Evolutionary conservation across 2,329 filamentous ascomycete species (phyloP).

Genomic region (Aspergillus hiratsukae): DNA sequence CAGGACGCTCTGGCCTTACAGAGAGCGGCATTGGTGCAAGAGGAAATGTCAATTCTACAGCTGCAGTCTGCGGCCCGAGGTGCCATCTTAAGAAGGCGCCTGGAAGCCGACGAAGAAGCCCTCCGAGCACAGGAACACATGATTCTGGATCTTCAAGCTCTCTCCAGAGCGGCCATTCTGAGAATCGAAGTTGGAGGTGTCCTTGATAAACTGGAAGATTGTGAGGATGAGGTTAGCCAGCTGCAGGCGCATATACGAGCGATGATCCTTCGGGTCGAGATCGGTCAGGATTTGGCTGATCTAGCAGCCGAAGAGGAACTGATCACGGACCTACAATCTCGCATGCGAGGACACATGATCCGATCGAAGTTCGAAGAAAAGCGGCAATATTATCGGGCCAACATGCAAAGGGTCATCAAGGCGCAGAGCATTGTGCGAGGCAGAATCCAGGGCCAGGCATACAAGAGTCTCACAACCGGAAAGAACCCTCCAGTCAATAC

Average conservation of each 20-base stretch:
- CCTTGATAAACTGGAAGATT: conserved; percentile 65
- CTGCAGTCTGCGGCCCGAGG: conserved; percentile 52
- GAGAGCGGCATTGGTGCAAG: conserved; percentile 38
- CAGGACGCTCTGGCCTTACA: conserved; percentile 30
- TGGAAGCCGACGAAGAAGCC: conserved; percentile 25
- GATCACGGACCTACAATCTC: conserved; percentile 69
- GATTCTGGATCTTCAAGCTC: conserved; percentile 37
- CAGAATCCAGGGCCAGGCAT: conserved; percentile 94
- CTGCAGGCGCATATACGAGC: conserved; percentile 75
- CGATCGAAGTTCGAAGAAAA: conserved; percentile 76
- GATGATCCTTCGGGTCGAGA: conserved; percentile 68
- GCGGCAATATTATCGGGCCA: conserved; percentile 82
- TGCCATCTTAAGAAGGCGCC: conserved; percentile 30
- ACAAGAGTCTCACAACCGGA: conserved; percentile 92
- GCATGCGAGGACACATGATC: conserved; percentile 68
- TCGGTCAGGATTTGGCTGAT: conserved; percentile 70
- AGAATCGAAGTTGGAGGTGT: conserved; percentile 45
- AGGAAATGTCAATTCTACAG: conserved; percentile 41
- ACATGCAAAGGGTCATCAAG: conserved; percentile 99
- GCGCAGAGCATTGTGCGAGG: conserved; percentile 94
- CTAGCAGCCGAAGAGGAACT: conserved; percentile 79
- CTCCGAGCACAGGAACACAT: conserved; percentile 28
- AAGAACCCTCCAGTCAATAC: conserved; percentile 96
- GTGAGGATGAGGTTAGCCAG: conserved; percentile 61
- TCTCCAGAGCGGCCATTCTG: conserved; percentile 38